These are phyloP conservation scores for Xylariaceae sp. DNA, from an alignment of 2,329 filamentous ascomycete species.

Conservation along the genomic window DNA sequence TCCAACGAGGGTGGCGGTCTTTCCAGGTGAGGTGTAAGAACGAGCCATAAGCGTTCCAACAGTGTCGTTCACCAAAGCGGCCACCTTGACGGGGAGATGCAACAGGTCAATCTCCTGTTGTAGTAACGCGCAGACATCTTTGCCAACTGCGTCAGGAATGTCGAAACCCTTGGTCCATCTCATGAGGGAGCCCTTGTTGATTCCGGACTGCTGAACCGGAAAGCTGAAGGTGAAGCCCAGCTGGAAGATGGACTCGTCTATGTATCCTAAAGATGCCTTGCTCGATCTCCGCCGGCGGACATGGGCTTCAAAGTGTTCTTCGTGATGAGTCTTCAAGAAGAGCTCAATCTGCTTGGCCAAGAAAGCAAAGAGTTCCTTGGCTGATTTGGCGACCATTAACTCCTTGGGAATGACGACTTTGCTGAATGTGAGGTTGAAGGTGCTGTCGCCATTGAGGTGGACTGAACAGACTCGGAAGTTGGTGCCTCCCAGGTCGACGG, in stretches of 20 bases:
- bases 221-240: constrained; percentile 99
- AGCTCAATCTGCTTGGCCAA: constrained; percentile 85
- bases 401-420: constrained; percentile 87
- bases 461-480: constrained; percentile 98
- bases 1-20: constrained; percentile 81
- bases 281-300: constrained; percentile 58
- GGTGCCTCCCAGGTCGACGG: constrained; percentile 95
- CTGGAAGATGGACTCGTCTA: constrained; percentile 76
- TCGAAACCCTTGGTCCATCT: constrained; percentile 99
- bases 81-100: constrained; percentile 84
- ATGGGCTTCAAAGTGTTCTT: constrained; percentile 75
- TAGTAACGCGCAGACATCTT: constrained; percentile 88
- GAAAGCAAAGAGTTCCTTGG: constrained; percentile 84
- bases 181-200: constrained; percentile 91
- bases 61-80: constrained; percentile 93
- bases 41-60: constrained; percentile 97
- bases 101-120: constrained; percentile 86
- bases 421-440: constrained; percentile 86
- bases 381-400: constrained; percentile 83
- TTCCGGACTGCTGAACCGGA: constrained; percentile 86
- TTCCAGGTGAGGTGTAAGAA: constrained; percentile 87
- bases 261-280: constrained; percentile 53
- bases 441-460: constrained; percentile 86
- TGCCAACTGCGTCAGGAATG: constrained; percentile 86
- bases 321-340: constrained; percentile 83